A percentile compares a stretch with the other conserved stretches of the same genome.
phyloP scores from a whole-genome alignment of 139 green algal species.

The Chlorella sp. region DNA sequence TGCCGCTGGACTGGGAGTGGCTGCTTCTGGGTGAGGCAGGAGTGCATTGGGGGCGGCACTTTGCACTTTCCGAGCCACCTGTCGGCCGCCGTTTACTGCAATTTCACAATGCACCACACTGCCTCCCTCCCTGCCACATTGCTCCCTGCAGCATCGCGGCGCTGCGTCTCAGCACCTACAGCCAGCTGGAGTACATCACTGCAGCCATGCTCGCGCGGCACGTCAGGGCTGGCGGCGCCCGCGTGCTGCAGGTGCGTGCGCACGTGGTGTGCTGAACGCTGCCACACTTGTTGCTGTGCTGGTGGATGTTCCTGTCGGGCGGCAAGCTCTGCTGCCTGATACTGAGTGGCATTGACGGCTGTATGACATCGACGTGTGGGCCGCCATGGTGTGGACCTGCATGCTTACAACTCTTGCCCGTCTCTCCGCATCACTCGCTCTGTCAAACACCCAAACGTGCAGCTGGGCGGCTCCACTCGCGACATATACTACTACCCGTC shows the following conservation, averaged over 20 bases:
- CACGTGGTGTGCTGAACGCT: too few species aligned
- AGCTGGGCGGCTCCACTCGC: constrained; percentile 60
- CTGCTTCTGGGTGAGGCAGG: background rate
- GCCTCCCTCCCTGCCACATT: background rate
- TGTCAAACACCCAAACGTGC: constrained; percentile 30
- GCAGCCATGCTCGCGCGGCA: constrained; percentile 65
- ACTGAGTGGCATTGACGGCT: too few species aligned
- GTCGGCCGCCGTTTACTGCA: background rate
- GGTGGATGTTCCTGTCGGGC: too few species aligned
- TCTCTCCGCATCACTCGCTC: background rate
- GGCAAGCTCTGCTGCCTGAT: too few species aligned
- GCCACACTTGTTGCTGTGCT: too few species aligned
- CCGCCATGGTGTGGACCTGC: too few species aligned
- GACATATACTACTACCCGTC: constrained; percentile 74
- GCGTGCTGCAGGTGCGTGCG: constrained; percentile 31
- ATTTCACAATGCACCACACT: background rate
- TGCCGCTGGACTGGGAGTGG: background rate
- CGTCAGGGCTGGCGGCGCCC: constrained; percentile 40
- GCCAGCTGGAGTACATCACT: constrained; percentile 66
- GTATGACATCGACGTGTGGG: too few species aligned
- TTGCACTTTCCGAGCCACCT: background rate
- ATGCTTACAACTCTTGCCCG: background rate
- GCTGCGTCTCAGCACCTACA: constrained; percentile 52
- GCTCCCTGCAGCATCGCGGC: constrained; percentile 38
- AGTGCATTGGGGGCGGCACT: background rate